These are phyloP conservation scores for Parathielavia appendiculata DNA, from an alignment of 495 filamentous ascomycete genomes.

Conservation along the genomic window DNA sequence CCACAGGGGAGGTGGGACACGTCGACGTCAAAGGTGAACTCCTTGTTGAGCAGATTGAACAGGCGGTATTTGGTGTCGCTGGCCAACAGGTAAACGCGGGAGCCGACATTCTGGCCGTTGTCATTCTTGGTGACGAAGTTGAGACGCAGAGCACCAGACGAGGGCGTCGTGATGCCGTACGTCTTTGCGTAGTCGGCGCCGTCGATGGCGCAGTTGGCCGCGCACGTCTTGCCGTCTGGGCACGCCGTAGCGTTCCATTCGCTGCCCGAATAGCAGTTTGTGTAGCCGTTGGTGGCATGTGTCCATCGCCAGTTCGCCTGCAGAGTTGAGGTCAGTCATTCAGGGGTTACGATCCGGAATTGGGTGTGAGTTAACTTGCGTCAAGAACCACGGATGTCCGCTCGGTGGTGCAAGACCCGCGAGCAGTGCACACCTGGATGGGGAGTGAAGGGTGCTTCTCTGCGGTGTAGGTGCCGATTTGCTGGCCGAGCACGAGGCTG, in stretches of 20 bases:
- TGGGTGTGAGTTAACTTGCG: conserved; percentile 15
- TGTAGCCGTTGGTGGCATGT: conserved; percentile 48
- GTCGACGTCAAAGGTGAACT: conserved; percentile 69
- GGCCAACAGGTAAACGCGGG: conserved; percentile 58
- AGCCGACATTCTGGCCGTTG: conserved; percentile 54
- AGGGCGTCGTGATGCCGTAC: conserved; percentile 55
- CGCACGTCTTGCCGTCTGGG: conserved; percentile 50
- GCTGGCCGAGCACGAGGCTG: conserved; percentile 42
- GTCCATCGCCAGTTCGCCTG: conserved; percentile 64
- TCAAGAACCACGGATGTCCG: conserved; percentile 54
- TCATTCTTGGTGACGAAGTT: conserved; percentile 54
- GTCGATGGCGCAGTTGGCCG: conserved; percentile 56
- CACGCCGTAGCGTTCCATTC: conserved; percentile 54
- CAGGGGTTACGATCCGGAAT: not conserved
- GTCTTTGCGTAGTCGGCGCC: conserved; percentile 57
- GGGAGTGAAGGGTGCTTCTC: conserved; percentile 56
- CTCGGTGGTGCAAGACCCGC: conserved; percentile 48
- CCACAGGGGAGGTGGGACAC: conserved; percentile 61
- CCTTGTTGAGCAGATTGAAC: conserved; percentile 60
- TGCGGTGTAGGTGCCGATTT: conserved; percentile 44
- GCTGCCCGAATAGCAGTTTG: conserved; percentile 63
- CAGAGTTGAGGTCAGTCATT: not conserved
- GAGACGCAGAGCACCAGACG: conserved; percentile 48
- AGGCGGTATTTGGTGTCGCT: conserved; percentile 54
- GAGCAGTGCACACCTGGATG: conserved; percentile 48